A percentile compares a stretch with the other conserved stretches of the same genome.
Evolutionary conservation across 2,329 filamentous ascomycete species (phyloP).

Genomic region (Ophiosphaerella narmari): DNA sequence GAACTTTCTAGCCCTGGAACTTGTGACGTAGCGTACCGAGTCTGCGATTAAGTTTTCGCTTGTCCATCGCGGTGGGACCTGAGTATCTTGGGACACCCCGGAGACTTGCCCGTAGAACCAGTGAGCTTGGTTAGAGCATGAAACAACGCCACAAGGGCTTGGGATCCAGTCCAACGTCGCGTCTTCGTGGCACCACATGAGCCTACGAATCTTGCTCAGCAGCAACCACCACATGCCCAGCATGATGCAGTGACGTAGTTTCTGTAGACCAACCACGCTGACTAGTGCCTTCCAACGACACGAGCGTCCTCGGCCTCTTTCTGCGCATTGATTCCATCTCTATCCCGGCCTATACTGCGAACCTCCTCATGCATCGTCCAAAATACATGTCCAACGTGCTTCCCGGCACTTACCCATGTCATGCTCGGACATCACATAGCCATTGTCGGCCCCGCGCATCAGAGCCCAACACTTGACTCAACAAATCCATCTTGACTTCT

Average conservation of each 20-base stretch:
- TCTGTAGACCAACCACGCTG: too few relatives aligned
- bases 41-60: conserved; percentile 17
- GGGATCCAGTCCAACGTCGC: neutral
- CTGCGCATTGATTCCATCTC: neutral
- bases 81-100: conserved; percentile 3
- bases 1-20: neutral
- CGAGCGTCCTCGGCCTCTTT: too few relatives aligned
- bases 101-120: neutral
- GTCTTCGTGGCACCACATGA: neutral
- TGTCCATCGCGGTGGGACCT: conserved; percentile 15
- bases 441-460: neutral
- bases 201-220: neutral
- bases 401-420: neutral
- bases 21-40: neutral
- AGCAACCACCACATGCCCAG: neutral
- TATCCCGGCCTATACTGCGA: too few relatives aligned
- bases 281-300: too few relatives aligned
- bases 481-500: neutral
- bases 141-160: neutral
- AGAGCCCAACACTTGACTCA: neutral
- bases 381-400: neutral
- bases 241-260: neutral
- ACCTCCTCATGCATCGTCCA: neutral
- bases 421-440: neutral
- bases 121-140: neutral